A percentile compares a stretch with the other conserved stretches of the same genome.
phyloP scores from a whole-genome alignment of 345 rosid species.

The Erysimum cheiranthoides region DNA sequence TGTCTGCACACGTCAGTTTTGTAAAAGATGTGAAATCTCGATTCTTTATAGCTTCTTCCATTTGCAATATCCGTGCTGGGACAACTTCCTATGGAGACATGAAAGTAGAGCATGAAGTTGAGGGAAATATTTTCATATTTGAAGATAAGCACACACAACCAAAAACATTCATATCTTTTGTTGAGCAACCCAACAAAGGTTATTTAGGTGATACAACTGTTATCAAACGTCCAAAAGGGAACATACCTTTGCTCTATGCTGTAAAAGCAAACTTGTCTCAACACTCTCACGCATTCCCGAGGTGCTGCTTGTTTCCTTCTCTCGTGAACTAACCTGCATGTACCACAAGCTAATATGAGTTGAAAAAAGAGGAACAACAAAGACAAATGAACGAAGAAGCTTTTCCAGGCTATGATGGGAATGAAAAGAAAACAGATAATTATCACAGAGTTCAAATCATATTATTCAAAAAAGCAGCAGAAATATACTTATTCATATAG shows the following conservation, averaged over 20 bases:
- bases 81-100: conserved; percentile 70
- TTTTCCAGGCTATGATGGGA: not conserved
- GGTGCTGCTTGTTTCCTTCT: conserved; percentile 98
- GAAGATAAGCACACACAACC: conserved; percentile 1
- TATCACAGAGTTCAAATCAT: conserved; percentile 12
- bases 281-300: conserved; percentile 96
- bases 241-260: conserved; percentile 85
- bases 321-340: conserved; percentile 80
- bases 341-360: conserved; percentile 34
- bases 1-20: conserved; percentile 81
- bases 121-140: not conserved
- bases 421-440: not conserved
- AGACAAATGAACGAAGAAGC: not conserved
- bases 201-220: conserved; percentile 1
- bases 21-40: conserved; percentile 81
- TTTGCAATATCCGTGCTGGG: conserved; percentile 70
- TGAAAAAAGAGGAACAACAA: not conserved
- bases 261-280: conserved; percentile 88
- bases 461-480: not conserved
- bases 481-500: conserved; percentile 1
- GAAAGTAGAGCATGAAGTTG: conserved; percentile 1
- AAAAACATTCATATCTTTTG: not conserved
- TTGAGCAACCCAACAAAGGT: not conserved
- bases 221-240: conserved; percentile 17
- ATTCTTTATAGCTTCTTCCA: conserved; percentile 87